Percentiles rank a stretch among this genome's conserved stretches.
Evolutionary conservation across 345 rosid genomes (phyloP).

Genomic region (Psidium friedrichsthalianum): DNA sequence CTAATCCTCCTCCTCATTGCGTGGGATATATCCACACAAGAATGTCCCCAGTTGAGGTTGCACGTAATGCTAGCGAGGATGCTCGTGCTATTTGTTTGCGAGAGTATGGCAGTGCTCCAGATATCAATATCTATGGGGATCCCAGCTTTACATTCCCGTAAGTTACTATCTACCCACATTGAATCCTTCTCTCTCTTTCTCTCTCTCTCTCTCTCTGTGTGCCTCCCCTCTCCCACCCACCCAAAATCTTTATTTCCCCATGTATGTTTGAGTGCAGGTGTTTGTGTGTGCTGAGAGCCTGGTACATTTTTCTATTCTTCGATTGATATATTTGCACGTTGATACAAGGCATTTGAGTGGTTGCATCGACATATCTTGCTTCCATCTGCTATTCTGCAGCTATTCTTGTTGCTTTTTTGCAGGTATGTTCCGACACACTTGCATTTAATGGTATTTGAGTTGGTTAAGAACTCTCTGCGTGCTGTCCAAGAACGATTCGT

Average conservation of each 20-base stretch:
- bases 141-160: constrained; percentile 89
- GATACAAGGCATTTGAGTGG: not conserved
- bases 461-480: constrained; percentile 91
- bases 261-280: not conserved
- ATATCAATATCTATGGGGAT: constrained; percentile 73
- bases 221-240: not conserved
- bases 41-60: constrained; percentile 93
- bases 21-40: constrained; percentile 88
- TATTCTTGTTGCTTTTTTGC: constrained; percentile 3
- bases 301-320: not conserved
- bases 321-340: not conserved
- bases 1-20: constrained; percentile 67
- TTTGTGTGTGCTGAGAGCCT: not conserved
- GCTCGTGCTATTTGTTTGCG: constrained; percentile 75
- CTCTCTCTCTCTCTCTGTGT: not conserved
- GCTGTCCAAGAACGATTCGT: constrained; percentile 80
- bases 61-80: constrained; percentile 80
- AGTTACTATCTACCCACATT: constrained; percentile 19
- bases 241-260: not conserved
- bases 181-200: not conserved
- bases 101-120: constrained; percentile 90
- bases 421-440: constrained; percentile 89
- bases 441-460: constrained; percentile 91
- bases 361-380: not conserved
- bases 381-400: not conserved